Evolutionary conservation across 2,329 filamentous ascomycete species (phyloP), one percentile per base, ranked within the genome.

Genomic region (Ophiostoma pallidulum): DNA sequence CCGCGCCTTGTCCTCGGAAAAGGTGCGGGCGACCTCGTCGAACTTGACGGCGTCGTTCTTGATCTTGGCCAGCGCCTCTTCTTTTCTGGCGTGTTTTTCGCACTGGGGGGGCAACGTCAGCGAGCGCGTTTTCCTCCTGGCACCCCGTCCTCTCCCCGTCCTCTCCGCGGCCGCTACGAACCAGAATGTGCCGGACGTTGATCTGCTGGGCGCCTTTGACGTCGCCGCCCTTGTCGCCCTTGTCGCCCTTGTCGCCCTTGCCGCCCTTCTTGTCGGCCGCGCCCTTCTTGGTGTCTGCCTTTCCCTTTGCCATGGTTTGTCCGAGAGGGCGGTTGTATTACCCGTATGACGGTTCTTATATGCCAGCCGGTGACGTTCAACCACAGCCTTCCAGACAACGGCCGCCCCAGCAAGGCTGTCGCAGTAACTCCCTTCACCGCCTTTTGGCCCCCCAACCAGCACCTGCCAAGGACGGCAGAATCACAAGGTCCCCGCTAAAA

Each of bases 11-110:
- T 90, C 85, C 64, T 89, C 85, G 0, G 81, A 86, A 59, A 77
- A 85, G 55, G 81, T 77, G 45, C 77, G 69, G 9, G 85, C 85
- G 6, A 89, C 83, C 41, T 84, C 80, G 56, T 88, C 84, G 58
- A 89, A 90, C 57, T 83, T 86, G 43, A 71, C 72, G 2, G 84
- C 82, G 4, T 71, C 76, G 31, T 2, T n/a, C 33, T 72, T 73
- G 44, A 90, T 64, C 65, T 86, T 83, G 48, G 74, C 75, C 14
- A 88, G 62, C 0, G 85, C 85, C 60, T 87, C 81, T 59, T 88
- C 84, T 60, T 87, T 89, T 63, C 82, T 86, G n/a, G 70, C 66
- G 60, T 87, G 80, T 60, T 90, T 90, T 61, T 82, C 81, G 58
- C 85, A 89, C 68, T 81, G 41, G 2, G 4, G 29, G 8, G 78